Evolutionary conservation across 768 basidiomycete genomes (phyloP), one percentile per base, ranked within the genome.

Genomic region (Leccinum subgranulosum): DNA sequence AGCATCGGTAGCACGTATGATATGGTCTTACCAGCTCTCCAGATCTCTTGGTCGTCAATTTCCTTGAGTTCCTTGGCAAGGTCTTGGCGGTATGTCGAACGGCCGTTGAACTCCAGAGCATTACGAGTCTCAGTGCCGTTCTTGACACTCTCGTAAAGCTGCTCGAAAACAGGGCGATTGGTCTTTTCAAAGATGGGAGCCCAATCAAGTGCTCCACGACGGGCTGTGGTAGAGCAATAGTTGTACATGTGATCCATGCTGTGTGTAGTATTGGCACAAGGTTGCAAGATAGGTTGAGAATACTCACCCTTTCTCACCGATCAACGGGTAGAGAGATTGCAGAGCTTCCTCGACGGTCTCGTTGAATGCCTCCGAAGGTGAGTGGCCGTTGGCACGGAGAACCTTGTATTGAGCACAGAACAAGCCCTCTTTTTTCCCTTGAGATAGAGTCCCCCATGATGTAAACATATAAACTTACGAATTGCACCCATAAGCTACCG

Each of bases 331-430:
- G 62, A 99, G 86, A 39, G 94, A 96, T 73, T 99, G 95, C 45
- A 96, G 98, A n/a, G 97, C 97, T 79, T 98, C 97, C 77, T 98
- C 97, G 60, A 98, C 97, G 58, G 97, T 98, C 82, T 99, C 97
- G 76, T 99, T 98, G 86, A 99, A 98, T 50, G 95, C 95, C 74
- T 99, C 97, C 45, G 96, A 98, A 54, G 97, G 97, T 4, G 86
- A 79, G 83, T 99, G 97, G 55, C 94, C 94, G 72, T 96, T 96
- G 71, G 88, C 90, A 71, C 94, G 92, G 68, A 97, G 90, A 58
- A 96, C 89, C 82, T 94, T 86, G 85, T 98, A 99, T 77, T 99
- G 97, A 41, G 97, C 97, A 66, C 94, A 82, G 91, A 99, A 98
- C 71, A 99, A 84, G 64, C 97, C 97, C 88, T 99, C 88, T 91